Evolutionary conservation across 2,329 filamentous ascomycete genomes (phyloP).

Genomic region (Alternaria viburni): DNA sequence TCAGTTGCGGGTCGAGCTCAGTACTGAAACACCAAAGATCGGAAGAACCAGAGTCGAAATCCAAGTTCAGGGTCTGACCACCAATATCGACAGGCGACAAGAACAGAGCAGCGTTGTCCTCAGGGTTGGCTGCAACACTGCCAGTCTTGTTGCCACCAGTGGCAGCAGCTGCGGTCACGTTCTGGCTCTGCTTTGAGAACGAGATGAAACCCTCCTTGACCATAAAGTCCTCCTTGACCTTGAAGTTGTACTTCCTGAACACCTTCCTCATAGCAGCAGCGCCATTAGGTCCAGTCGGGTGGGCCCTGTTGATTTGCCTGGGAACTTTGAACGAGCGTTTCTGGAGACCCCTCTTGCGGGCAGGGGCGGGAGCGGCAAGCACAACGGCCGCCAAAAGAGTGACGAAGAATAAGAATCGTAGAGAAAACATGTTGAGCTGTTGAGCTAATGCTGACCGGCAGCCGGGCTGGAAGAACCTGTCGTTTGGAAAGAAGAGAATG

Average conservation of each 20-base stretch:
- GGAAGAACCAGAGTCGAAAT: constrained; percentile 78
- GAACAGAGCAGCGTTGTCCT: constrained; percentile 71
- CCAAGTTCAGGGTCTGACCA: constrained; percentile 70
- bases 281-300: constrained; percentile 61
- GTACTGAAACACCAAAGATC: constrained; percentile 79
- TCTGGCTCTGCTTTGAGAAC: constrained; percentile 20
- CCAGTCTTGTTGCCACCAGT: constrained; percentile 53
- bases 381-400: constrained; percentile 57
- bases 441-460: constrained; percentile 48
- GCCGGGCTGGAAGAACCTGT: constrained; percentile 34
- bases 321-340: constrained; percentile 69
- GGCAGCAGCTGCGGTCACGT: constrained; percentile 32
- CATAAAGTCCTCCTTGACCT: constrained; percentile 28
- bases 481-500: constrained; percentile 26
- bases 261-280: constrained; percentile 68
- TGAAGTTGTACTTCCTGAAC: constrained; percentile 69
- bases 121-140: constrained; percentile 68
- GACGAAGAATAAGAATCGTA: constrained; percentile 51
- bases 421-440: constrained; percentile 46
- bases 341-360: constrained; percentile 43
- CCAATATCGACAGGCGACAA: constrained; percentile 73
- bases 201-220: constrained; percentile 50
- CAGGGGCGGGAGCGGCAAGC: constrained; percentile 54
- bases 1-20: constrained; percentile 55
- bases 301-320: constrained; percentile 62